Conservation (phyloP, 1,284 basidiomycete species). For the Afroboletus lepidellus region DNA sequence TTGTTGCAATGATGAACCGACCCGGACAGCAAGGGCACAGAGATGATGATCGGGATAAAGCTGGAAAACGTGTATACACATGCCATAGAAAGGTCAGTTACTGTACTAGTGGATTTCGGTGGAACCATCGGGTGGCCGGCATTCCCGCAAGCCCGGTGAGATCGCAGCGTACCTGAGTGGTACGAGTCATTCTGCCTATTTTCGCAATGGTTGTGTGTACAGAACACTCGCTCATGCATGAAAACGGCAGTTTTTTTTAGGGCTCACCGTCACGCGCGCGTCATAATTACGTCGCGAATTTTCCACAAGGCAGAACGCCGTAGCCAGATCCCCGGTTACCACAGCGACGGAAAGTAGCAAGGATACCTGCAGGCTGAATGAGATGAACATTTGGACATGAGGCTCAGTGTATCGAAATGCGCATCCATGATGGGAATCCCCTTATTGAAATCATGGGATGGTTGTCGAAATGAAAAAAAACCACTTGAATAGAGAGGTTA, state of each 20-base stretch:
- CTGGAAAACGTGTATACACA: conserved; percentile 8
- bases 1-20: not conserved
- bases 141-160: not conserved
- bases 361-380: not conserved
- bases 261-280: not conserved
- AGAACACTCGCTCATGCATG: not conserved
- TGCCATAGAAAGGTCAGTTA: not conserved
- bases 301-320: too few species aligned
- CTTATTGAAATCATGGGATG: not conserved
- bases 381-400: not conserved
- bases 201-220: not conserved
- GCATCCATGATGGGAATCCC: not conserved
- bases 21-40: not conserved
- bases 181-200: not conserved
- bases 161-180: not conserved
- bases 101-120: not conserved
- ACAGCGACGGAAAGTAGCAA: too few species aligned
- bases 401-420: not conserved
- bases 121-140: not conserved
- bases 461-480: not conserved
- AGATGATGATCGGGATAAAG: conserved; percentile 5
- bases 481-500: not conserved
- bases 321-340: too few species aligned
- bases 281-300: not conserved
- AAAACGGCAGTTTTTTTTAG: not conserved